Conservation (phyloP, 768 basidiomycete species). For the Tubosaeta sp. region DNA sequence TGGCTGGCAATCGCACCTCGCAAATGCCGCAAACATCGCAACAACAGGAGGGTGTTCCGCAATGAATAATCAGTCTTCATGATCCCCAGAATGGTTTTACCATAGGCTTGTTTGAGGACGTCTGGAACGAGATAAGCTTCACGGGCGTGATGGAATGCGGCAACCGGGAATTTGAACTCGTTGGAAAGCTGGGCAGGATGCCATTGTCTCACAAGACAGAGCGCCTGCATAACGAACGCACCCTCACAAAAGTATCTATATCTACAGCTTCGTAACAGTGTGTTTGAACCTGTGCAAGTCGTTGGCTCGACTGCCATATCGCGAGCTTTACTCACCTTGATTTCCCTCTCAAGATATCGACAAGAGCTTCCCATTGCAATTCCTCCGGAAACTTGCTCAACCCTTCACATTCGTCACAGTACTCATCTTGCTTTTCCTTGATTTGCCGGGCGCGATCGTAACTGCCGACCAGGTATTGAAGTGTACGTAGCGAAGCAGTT, state of each 20-base stretch:
- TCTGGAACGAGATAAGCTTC: constrained; percentile 81
- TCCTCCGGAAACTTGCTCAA: constrained; percentile 60
- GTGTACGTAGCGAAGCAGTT: background rate
- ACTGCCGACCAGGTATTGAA: constrained; percentile 11
- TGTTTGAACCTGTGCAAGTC: constrained; percentile 36
- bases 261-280: constrained; percentile 66
- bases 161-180: constrained; percentile 75
- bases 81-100: constrained; percentile 21
- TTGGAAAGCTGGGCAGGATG: constrained; percentile 52
- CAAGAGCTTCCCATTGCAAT: constrained; percentile 65
- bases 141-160: constrained; percentile 75
- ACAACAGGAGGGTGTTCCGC: constrained; percentile 56
- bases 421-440: constrained; percentile 50
- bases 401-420: constrained; percentile 40
- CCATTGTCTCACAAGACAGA: background rate
- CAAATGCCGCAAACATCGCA: constrained; percentile 65
- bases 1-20: constrained; percentile 26
- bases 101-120: constrained; percentile 67
- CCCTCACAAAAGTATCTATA: constrained; percentile 60
- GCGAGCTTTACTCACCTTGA: constrained; percentile 47
- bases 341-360: constrained; percentile 66
- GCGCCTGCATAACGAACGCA: constrained; percentile 27
- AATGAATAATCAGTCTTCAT: background rate
- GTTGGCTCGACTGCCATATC: background rate
- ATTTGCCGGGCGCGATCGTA: constrained; percentile 67